Evolutionary conservation across 140 eudicot genomes (phyloP).

Genomic region (Flaveria floridana): DNA sequence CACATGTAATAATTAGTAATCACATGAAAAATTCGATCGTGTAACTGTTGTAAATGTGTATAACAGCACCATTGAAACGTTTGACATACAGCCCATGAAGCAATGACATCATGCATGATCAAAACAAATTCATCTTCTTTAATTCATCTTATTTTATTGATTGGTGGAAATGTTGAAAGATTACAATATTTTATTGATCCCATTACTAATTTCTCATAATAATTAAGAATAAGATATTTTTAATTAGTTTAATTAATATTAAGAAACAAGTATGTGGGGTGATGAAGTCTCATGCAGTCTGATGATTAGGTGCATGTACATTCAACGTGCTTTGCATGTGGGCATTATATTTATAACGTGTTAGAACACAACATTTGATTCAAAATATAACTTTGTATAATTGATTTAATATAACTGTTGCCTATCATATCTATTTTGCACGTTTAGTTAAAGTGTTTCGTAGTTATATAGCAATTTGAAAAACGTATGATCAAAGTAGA

Average conservation of each 20-base stretch:
- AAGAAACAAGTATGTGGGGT: constrained; percentile 22
- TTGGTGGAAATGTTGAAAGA: constrained; percentile 23
- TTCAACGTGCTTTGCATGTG: constrained; percentile 37
- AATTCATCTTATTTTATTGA: constrained; percentile 17
- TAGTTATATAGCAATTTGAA: not conserved
- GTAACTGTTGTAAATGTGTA: not conserved
- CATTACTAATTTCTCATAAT: not conserved
- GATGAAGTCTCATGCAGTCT: constrained; percentile 31
- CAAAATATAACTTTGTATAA: constrained; percentile 10
- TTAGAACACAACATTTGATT: not conserved
- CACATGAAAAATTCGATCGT: not conserved
- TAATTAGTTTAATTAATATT: constrained; percentile 13
- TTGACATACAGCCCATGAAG: constrained; percentile 15
- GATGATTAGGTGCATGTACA: constrained; percentile 33
- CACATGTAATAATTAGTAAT: not conserved
- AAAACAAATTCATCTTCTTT: constrained; percentile 24
- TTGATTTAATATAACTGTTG: not conserved
- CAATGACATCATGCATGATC: constrained; percentile 35
- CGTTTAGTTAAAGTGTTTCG: not conserved
- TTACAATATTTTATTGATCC: constrained; percentile 1
- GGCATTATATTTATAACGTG: constrained; percentile 12
- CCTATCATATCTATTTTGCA: not conserved
- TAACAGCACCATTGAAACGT: not conserved
- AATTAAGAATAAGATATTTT: constrained; percentile 20
- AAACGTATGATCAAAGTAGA: not conserved